Percentiles rank a stretch among this genome's conserved stretches.
Conservation (phyloP, 805 yeast genomes). For the Wickerhamomyces silvicola region DNA sequence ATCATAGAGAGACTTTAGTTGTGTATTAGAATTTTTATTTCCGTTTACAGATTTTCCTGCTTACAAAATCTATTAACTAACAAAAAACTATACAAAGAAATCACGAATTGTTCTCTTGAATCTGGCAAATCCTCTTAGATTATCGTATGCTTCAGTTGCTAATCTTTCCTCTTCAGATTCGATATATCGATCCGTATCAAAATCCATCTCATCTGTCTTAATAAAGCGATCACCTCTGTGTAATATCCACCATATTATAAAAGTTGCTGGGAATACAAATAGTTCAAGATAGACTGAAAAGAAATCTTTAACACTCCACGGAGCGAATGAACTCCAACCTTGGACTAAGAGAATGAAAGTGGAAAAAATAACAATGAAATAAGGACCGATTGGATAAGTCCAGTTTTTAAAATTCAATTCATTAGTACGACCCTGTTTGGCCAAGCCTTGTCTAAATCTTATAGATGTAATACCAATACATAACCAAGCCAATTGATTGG, state of each 20-base stretch:
- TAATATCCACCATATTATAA: slow-evolving; percentile 34
- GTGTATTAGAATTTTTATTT: too few species aligned
- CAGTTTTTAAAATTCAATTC: slow-evolving; percentile 38
- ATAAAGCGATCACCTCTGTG: slow-evolving; percentile 36
- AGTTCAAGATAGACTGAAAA: slow-evolving; percentile 42
- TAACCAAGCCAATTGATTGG: slow-evolving; percentile 47
- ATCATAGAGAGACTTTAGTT: too few species aligned
- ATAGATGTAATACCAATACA: slow-evolving; percentile 42
- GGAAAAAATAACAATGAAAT: slow-evolving; percentile 36
- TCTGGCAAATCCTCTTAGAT: slow-evolving; percentile 38
- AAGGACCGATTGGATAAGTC: slow-evolving; percentile 48
- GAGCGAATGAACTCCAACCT: slow-evolving; percentile 46
- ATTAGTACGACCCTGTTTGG: slow-evolving; percentile 35
- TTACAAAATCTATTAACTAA: too few species aligned
- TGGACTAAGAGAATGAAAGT: slow-evolving; percentile 42
- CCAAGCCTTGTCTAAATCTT: slow-evolving; percentile 42
- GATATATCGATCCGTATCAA: slow-evolving; percentile 43
- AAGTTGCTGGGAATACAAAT: slow-evolving; percentile 39
- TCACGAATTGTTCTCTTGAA: slow-evolving; percentile 16
- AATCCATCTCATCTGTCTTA: slow-evolving; percentile 42
- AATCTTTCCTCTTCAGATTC: slow-evolving; percentile 43
- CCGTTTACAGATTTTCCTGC: too few species aligned
- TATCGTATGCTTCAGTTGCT: slow-evolving; percentile 31
- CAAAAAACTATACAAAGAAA: background rate
- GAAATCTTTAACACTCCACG: slow-evolving; percentile 36